Conservation (phyloP, 2,329 filamentous ascomycete species). For the Penicillium sp. region DNA sequence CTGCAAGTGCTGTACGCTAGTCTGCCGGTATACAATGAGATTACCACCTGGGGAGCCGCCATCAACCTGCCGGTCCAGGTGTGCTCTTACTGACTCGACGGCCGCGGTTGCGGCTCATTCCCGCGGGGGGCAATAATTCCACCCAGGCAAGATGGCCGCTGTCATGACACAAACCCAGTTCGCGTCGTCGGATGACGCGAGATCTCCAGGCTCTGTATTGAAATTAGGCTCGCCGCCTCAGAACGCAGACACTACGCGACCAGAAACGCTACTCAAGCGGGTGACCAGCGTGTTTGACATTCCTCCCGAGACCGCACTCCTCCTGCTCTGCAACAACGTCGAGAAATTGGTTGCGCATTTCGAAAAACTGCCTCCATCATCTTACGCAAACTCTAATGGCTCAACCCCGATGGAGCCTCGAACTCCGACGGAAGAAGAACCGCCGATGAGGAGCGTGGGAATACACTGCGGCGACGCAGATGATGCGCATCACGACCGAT, state of each 20-base stretch:
- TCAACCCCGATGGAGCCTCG: conserved; percentile 36
- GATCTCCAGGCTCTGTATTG: conserved; percentile 13
- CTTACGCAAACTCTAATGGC: conserved; percentile 48
- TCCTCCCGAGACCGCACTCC: conserved; percentile 72
- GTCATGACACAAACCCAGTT: conserved; percentile 22
- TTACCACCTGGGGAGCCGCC: conserved; percentile 25
- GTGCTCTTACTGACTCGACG: conserved; percentile 18
- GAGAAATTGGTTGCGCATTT: conserved; percentile 66
- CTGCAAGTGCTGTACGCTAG: conserved; percentile 11
- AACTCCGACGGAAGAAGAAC: conserved; percentile 25
- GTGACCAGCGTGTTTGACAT: conserved; percentile 62
- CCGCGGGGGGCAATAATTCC: conserved; percentile 27
- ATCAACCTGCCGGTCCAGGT: conserved; percentile 32
- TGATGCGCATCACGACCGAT: conserved; percentile 63
- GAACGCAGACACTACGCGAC: conserved; percentile 2
- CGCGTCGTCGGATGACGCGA: conserved; percentile 6
- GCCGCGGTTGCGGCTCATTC: conserved; percentile 7
- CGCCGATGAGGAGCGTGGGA: conserved; percentile 30
- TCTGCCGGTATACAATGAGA: conserved; percentile 37
- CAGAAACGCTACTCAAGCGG: conserved; percentile 1
- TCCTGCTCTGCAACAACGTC: conserved; percentile 71
- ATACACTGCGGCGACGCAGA: conserved; percentile 38
- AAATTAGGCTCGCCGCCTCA: conserved; percentile 16
- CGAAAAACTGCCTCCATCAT: conserved; percentile 33
- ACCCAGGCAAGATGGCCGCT: conserved; percentile 16